Evolutionary conservation across 352 stramenopile species (phyloP), one percentile per base, ranked within the genome.

Genomic region (Sclerospora graminicola): DNA sequence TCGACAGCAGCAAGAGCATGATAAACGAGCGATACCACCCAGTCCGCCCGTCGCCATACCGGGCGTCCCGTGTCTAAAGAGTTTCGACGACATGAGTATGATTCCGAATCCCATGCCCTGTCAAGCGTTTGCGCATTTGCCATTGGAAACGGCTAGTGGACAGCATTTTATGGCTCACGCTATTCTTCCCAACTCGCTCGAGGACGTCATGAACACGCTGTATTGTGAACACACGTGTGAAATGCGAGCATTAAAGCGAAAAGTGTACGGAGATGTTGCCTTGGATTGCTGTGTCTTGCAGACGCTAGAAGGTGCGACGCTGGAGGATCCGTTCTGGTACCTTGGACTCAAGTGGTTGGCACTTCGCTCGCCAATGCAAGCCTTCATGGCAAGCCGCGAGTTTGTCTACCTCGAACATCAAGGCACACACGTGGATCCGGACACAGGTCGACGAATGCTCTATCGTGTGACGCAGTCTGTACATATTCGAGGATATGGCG

Each of bases 261-360:
- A 66, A 27, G 56, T 62, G 32, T 84, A 78, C 44, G 71, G 72
- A n/a, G 54, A 67, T 26, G 54, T 51, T 21, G 72, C 64, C 30
- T 55, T 88, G 27, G 76, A 88, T 50, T 70, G 70, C 49, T 74
- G 63, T 38, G 54, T 83, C 21, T 55, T 88, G 34, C 56, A 76
- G 49, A 81, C 67, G 30, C 60, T 88, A 2, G 76, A 88, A 49
- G 56, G 63, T 21, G 65, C 73, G 11, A 83, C 69, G 20, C 45
- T 71, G 1, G 59, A 75, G 4, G 76, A 88, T 23, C 76, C 76
- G 36, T 88, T 85, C 54, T 83, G 69, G 70, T 88, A 82, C 48
- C 16, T 88, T 15, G 70, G 76, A 2, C 58, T 88, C 32, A 84
- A 85, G 63, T 88, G 76, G 76, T 28, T 80, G 40, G 76, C 71